These are phyloP conservation scores for Penicillium arizonense DNA, from an alignment of 495 filamentous ascomycete species.

Conservation along the genomic window DNA sequence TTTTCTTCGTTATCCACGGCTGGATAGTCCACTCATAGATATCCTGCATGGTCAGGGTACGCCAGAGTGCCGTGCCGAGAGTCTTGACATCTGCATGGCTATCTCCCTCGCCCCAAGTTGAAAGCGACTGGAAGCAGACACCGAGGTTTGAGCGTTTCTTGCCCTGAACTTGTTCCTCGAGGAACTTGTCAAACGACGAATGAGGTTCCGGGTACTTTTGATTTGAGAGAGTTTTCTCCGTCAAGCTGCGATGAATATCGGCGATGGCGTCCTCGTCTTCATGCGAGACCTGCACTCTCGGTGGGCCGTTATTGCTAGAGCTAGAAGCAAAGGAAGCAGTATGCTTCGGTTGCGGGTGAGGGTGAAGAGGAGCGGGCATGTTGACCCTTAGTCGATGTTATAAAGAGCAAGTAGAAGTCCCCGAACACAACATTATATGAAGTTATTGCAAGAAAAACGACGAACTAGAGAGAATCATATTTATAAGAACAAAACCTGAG, in stretches of 20 bases:
- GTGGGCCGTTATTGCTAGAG: slow-evolving; percentile 17
- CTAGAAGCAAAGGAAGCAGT: slow-evolving; percentile 19
- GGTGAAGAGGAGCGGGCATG: slow-evolving; percentile 34
- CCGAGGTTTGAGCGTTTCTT: slow-evolving; percentile 35
- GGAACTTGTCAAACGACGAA: slow-evolving; percentile 37
- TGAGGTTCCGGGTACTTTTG: slow-evolving; percentile 34
- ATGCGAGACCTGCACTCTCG: slow-evolving; percentile 30
- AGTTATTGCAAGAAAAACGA: background rate
- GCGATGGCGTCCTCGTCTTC: slow-evolving; percentile 36
- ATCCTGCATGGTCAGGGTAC: slow-evolving; percentile 34
- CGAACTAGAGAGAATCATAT: background rate
- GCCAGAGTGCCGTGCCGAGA: slow-evolving; percentile 34
- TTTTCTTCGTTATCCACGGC: slow-evolving; percentile 30
- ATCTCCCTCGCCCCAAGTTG: slow-evolving; percentile 34
- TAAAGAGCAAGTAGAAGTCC: background rate
- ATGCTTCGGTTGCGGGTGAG: slow-evolving; percentile 25
- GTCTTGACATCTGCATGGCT: slow-evolving; percentile 34
- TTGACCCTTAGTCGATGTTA: slow-evolving; percentile 7
- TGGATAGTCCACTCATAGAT: slow-evolving; percentile 41
- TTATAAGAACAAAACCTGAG: slow-evolving; percentile 13
- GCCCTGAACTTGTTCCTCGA: slow-evolving; percentile 32
- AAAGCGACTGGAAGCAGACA: slow-evolving; percentile 37
- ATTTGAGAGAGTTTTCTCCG: slow-evolving; percentile 12
- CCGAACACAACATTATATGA: slow-evolving; percentile 5
- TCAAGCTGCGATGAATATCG: slow-evolving; percentile 35